These are phyloP conservation scores for Rhynchosporium graminicola DNA, from an alignment of 2,329 filamentous ascomycete genomes.

Conservation along the genomic window DNA sequence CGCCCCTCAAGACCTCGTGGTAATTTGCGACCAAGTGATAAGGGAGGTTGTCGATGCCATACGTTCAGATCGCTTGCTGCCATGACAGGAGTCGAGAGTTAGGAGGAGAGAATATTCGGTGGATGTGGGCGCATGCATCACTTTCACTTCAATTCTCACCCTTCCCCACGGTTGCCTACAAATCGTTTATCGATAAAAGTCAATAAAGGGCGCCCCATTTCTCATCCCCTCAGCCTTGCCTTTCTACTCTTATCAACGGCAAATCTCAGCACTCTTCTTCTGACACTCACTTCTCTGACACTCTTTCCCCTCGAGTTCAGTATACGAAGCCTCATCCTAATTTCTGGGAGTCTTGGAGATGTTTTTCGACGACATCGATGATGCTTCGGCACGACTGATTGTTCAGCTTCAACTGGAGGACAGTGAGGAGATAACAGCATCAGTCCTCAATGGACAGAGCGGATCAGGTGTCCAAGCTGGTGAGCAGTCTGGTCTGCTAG, in stretches of 20 bases:
- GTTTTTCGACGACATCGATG: slow-evolving; percentile 12
- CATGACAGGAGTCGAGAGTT: no score
- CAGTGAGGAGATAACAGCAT: background rate
- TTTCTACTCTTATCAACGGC: background rate
- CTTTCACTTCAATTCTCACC: background rate
- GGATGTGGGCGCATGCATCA: background rate
- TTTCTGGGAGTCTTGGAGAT: background rate
- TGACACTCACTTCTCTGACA: no score
- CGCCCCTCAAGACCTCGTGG: no score
- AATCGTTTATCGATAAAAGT: background rate
- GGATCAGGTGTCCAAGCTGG: slow-evolving; percentile 7
- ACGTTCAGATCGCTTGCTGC: no score
- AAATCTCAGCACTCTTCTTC: background rate
- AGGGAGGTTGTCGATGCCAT: no score
- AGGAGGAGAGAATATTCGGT: background rate
- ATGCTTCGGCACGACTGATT: slow-evolving; percentile 18
- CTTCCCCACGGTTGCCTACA: background rate
- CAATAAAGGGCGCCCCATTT: background rate
- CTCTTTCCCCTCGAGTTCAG: background rate
- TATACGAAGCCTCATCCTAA: background rate
- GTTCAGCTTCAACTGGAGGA: slow-evolving; percentile 22
- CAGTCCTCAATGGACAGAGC: background rate
- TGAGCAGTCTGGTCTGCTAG: slow-evolving; percentile 10
- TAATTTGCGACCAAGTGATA: no score
- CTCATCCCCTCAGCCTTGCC: background rate